These are phyloP conservation scores for Phaffomyces opuntiae DNA, from an alignment of 805 yeast species.

Conservation along the genomic window DNA sequence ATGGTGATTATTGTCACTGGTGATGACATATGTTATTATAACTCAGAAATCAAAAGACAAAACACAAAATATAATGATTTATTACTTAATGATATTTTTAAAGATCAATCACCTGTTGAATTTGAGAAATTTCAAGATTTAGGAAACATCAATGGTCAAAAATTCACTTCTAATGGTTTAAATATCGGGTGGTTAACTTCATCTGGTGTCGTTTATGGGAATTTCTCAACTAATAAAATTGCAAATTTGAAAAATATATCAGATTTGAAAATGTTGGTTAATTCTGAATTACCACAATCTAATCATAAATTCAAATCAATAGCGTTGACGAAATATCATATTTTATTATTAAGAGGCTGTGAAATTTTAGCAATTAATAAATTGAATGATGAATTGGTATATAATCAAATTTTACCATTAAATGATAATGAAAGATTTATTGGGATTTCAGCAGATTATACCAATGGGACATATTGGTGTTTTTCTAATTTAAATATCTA, in stretches of 20 bases:
- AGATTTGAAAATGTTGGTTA: conserved; percentile 32
- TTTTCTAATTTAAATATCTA: conserved; percentile 53
- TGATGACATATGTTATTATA: conserved; percentile 27
- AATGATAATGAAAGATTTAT: conserved; percentile 30
- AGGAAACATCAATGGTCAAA: conserved; percentile 26
- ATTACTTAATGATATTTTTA: conserved; percentile 14
- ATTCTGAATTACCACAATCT: conserved; percentile 32
- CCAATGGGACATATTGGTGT: conserved; percentile 66
- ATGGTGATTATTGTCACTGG: conserved; percentile 21
- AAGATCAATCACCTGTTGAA: conserved; percentile 25
- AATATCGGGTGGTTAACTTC: conserved; percentile 42
- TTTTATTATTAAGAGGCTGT: conserved; percentile 38
- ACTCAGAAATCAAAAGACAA: conserved; percentile 10
- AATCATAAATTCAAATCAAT: conserved; percentile 31
- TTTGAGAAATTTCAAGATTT: conserved; percentile 31
- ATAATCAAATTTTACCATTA: conserved; percentile 32
- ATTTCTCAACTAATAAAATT: conserved; percentile 19
- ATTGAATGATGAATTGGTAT: conserved; percentile 41
- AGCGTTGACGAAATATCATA: conserved; percentile 46
- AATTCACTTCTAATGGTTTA: conserved; percentile 21
- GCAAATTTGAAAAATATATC: conserved; percentile 20
- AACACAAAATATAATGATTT: conserved; percentile 10
- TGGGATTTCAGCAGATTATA: conserved; percentile 45
- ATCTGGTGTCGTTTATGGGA: conserved; percentile 40
- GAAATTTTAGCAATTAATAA: conserved; percentile 42